Evolutionary conservation across 495 filamentous ascomycete genomes (phyloP).

Genomic region (Podospora sp.): DNA sequence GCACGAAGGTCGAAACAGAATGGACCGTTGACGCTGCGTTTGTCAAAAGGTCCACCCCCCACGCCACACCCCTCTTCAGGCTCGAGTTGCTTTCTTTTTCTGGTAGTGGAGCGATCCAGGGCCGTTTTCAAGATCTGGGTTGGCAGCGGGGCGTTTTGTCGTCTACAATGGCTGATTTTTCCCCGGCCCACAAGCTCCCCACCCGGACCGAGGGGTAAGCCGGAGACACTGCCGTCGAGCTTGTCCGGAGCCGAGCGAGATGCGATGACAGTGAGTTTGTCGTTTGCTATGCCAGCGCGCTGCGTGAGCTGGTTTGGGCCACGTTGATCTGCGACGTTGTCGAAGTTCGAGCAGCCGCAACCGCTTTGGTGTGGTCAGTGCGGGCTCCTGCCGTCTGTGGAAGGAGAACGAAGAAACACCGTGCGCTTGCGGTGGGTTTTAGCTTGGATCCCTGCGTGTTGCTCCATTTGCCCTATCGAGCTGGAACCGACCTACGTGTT

Average conservation of each 20-base stretch:
- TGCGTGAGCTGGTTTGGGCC: neutral
- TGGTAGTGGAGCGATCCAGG: neutral
- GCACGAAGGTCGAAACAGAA: neutral
- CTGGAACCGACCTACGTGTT: neutral
- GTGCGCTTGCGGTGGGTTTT: neutral
- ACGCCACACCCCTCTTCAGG: neutral
- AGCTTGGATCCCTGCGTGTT: neutral
- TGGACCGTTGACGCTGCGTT: neutral
- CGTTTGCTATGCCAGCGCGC: neutral
- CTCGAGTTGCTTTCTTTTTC: constrained; percentile 5
- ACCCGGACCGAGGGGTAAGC: neutral
- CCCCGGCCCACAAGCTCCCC: neutral
- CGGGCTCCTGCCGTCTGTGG: neutral
- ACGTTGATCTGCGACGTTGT: neutral
- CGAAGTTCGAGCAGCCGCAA: neutral
- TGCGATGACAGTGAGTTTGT: no score
- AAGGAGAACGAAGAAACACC: neutral
- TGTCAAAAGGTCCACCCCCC: neutral
- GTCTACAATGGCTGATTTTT: neutral
- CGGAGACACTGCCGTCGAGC: no score
- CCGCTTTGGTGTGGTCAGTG: neutral
- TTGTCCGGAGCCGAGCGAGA: no score
- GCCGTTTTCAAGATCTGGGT: constrained; percentile 7
- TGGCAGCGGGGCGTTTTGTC: neutral
- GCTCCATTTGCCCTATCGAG: neutral